Conservation (phyloP, 345 rosid species). For the Noccaea caerulescens region DNA sequence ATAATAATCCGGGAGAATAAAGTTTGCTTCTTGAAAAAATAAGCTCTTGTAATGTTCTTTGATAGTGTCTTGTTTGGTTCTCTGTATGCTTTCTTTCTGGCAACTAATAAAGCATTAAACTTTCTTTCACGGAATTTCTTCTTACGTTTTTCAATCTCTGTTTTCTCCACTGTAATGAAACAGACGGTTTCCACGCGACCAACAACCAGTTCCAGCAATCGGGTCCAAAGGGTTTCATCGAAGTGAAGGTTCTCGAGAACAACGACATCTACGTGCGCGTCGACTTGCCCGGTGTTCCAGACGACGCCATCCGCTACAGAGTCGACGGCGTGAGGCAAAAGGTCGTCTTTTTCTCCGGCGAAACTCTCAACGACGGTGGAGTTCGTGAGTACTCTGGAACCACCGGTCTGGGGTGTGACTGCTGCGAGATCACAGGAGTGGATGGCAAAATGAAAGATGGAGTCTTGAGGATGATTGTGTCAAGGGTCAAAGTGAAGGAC, state of each 20-base stretch:
- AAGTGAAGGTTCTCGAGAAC: slow-evolving; percentile 13
- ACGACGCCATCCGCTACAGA: slow-evolving; percentile 11
- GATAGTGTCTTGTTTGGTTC: not conserved
- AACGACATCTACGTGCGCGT: slow-evolving; percentile 18
- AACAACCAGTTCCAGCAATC: slow-evolving; percentile 34
- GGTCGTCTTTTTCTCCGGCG: slow-evolving; percentile 30
- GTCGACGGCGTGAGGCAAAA: slow-evolving; percentile 33
- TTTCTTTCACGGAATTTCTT: too few species aligned
- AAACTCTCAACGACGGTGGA: not conserved
- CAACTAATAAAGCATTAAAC: not conserved
- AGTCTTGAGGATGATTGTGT: slow-evolving; percentile 29
- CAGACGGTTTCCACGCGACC: slow-evolving; percentile 12
- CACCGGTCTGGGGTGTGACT: slow-evolving; percentile 27
- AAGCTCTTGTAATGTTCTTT: not conserved
- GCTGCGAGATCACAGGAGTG: slow-evolving; percentile 32
- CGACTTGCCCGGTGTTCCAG: slow-evolving; percentile 42
- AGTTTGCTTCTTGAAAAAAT: not conserved
- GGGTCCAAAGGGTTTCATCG: slow-evolving; percentile 24
- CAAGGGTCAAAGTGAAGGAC: slow-evolving; percentile 30
- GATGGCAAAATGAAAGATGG: slow-evolving; percentile 26
- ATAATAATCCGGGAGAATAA: not conserved
- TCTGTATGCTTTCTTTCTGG: not conserved
- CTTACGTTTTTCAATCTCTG: too few species aligned
- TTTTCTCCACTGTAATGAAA: not conserved
- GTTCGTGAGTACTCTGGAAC: slow-evolving; percentile 28